phyloP scores from a whole-genome alignment of 805 yeast species.

The Scheffersomyces coipomensis region DNA sequence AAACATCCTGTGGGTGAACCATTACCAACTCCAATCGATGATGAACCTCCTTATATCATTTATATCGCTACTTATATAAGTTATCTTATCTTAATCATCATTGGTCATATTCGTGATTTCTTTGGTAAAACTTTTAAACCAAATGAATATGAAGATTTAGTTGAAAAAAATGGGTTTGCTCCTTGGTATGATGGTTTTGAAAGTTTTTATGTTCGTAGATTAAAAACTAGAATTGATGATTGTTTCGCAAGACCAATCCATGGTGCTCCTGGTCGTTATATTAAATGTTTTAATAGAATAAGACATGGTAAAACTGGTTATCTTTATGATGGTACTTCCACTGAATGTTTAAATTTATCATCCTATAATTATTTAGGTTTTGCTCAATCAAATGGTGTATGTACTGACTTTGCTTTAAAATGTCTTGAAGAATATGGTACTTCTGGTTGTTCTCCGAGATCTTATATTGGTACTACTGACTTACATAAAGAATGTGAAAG shows the following conservation, averaged over 20 bases:
- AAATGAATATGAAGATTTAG: slow-evolving; percentile 59
- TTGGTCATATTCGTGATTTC: slow-evolving; percentile 90
- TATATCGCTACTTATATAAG: slow-evolving; percentile 81
- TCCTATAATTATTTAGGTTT: slow-evolving; percentile 95
- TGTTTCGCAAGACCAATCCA: slow-evolving; percentile 95
- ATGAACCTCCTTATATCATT: slow-evolving; percentile 84
- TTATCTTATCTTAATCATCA: slow-evolving; percentile 77
- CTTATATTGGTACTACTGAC: slow-evolving; percentile 71
- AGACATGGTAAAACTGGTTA: slow-evolving; percentile 67
- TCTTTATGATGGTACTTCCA: slow-evolving; percentile 71
- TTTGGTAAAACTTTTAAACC: slow-evolving; percentile 75
- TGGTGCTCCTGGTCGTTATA: slow-evolving; percentile 94
- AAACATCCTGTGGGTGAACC: slow-evolving; percentile 57
- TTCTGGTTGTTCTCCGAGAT: slow-evolving; percentile 75
- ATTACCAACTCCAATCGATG: slow-evolving; percentile 62
- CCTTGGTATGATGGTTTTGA: slow-evolving; percentile 96
- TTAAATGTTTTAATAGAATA: slow-evolving; percentile 75
- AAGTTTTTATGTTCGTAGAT: slow-evolving; percentile 86
- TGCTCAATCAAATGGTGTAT: slow-evolving; percentile 90
- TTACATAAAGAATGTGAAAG: slow-evolving; percentile 73
- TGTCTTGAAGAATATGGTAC: slow-evolving; percentile 71
- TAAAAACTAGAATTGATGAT: slow-evolving; percentile 88
- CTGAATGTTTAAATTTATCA: slow-evolving; percentile 79
- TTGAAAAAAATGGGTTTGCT: slow-evolving; percentile 86
- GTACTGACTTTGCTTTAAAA: slow-evolving; percentile 76